phyloP scores from a whole-genome alignment of 345 rosid species.

The Populus nigra region DNA sequence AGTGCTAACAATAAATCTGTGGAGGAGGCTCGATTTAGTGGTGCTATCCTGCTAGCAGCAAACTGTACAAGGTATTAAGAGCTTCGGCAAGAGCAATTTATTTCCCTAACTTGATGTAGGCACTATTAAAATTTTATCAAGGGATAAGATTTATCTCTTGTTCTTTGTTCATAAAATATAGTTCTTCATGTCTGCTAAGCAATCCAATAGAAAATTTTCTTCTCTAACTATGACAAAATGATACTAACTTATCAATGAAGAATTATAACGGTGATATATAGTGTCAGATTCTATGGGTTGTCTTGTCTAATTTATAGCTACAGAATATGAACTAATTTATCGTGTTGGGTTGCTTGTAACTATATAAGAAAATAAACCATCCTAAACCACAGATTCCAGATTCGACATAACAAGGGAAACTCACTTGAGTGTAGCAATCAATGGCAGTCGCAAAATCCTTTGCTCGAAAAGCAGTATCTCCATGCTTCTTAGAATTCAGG shows the following conservation, averaged over 20 bases:
- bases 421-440: conserved; percentile 75
- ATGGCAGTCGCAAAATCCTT: conserved; percentile 76
- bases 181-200: not conserved
- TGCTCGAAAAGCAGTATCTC: conserved; percentile 85
- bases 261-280: not conserved
- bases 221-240: not conserved
- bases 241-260: not conserved
- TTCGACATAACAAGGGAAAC: not conserved
- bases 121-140: not conserved
- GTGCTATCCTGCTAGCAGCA: not conserved
- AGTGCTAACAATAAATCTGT: not conserved
- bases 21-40: not conserved
- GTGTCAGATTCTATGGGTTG: not conserved
- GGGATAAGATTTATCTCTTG: not conserved
- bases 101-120: not conserved
- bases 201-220: not conserved
- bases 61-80: not conserved
- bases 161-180: not conserved
- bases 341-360: not conserved
- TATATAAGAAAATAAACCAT: not conserved
- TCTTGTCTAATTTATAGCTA: no score
- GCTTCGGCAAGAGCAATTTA: not conserved
- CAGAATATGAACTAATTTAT: not conserved
- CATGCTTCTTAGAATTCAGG: conserved; percentile 79
- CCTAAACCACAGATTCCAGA: not conserved